Conservation (phyloP, 345 rosid genomes). For the Rhodamnia rubescens region DNA sequence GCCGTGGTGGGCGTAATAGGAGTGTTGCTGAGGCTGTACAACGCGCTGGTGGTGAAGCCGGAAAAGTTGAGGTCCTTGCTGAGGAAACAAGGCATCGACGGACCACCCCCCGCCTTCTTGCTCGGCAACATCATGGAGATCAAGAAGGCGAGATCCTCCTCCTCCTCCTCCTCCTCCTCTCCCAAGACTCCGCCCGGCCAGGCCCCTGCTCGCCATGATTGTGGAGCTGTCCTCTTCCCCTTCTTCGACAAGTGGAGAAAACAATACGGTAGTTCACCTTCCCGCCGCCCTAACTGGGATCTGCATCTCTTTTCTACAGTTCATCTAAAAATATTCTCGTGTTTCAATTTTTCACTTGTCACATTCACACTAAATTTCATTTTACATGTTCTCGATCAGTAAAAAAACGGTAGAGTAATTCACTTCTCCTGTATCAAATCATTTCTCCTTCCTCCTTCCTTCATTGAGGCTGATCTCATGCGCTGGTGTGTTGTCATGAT, state of each 20-base stretch:
- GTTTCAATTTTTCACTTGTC: neutral
- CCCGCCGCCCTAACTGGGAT: neutral
- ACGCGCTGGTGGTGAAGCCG: conserved; percentile 20
- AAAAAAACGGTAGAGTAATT: neutral
- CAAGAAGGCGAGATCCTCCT: conserved; percentile 6
- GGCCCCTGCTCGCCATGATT: conserved; percentile 13
- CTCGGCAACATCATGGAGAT: conserved; percentile 37
- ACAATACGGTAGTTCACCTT: conserved; percentile 13
- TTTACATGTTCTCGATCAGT: neutral
- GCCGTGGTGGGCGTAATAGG: conserved; percentile 3
- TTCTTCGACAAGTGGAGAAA: conserved; percentile 23
- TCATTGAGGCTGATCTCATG: neutral
- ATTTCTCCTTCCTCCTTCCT: neutral
- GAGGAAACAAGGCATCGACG: conserved; percentile 24
- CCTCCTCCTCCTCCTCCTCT: neutral
- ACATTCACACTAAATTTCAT: neutral
- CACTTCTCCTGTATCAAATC: neutral
- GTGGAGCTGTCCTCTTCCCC: conserved; percentile 18
- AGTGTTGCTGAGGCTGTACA: conserved; percentile 4
- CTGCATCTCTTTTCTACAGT: neutral
- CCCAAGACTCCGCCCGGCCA: neutral
- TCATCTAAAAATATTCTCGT: neutral
- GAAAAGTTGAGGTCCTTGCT: conserved; percentile 17
- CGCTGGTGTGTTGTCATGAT: neutral
- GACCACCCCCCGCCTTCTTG: conserved; percentile 23